Base-by-base conservation (phyloP, 75 land plant species). In the Cryptomeria japonica region DNA sequence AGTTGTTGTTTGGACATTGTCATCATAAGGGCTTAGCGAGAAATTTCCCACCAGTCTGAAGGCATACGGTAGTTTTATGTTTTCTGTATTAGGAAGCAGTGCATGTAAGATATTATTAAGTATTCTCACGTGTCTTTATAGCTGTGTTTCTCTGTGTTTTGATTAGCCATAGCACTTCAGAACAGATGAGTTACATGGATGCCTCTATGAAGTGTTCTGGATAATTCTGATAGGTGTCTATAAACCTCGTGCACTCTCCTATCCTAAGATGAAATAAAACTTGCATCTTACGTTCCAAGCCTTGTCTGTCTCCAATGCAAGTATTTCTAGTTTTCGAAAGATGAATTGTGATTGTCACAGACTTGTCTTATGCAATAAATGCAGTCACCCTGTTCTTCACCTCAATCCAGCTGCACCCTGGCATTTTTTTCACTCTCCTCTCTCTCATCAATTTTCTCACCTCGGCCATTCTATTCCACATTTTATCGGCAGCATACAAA, bases 41-140 rank as follows among this genome's bases (percentile, higher is more conserved):
- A 95, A 13, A 97, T 34, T 94, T 93, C 38, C 87, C 84, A 0
- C 99, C 96, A 12, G 99, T 95, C 80, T 96, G 97, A 72, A 96
- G 88, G 85, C 90, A 89, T 39, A 96, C 58, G 84, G 84, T 96
- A 97, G 38, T 88, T 89, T 41, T 61, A 97, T 90, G n/a, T 88
- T 86, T 1, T 90, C 87, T 7, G 93, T 92, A 72, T 92, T 91
- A 19, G 95, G 90, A 18, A 97, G 51, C 14, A 97, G 85, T 7
- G 94, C 90, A 28, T 89, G 87, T 49, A 96, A 85, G 25, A 92
- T 88, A 89, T 96, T 96, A 4, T 89, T 88, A 38, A 97, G 79
- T 94, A 97, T 93, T 16, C 14, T 75, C 90, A 86, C 78, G 93
- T 91, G 58, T 80, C 89, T 37, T 76, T 78, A 86, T 87, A 79